Evolutionary conservation across 352 stramenopile species (phyloP), one percentile per base, ranked within the genome.

Genomic region (Phytophthora brassicae): DNA sequence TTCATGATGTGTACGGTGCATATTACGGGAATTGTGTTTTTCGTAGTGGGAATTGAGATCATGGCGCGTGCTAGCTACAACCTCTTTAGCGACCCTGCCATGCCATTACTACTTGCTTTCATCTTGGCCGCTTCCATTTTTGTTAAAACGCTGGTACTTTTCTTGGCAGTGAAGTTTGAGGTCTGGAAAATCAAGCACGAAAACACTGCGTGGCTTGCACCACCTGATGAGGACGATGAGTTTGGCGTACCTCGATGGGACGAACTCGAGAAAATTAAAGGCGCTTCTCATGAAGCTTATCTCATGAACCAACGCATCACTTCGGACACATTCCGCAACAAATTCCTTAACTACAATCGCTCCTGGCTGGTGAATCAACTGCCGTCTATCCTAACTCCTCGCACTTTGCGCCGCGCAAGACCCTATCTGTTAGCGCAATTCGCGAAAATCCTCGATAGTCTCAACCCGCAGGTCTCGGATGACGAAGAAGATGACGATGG

Each of bases 281-380:
- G 90, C n/a, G 93, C 88, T 31, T 96, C 84, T 5, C 92, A 98
- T 68, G 94, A 98, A 67, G 84, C 90, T 2, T 98, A 97, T 66
- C 59, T 98, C 62, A 98, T 99, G 93, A 98, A 99, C 71, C 92
- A 98, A 72, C 81, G 90, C 13, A 97, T 99, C 61, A 97, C 95
- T 19, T 95, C 80, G 14, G 96, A 99, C 56, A 98, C 94, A 5
- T 99, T 99, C 70, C 89, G 96, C 13, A 97, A 96, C 77, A 99
- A 98, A 66, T 99, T 99, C 68, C 81, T 99, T 17, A 92, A 97
- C 66, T 98, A 99, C 82, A 99, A 99, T 59, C 82, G 95, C 4
- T 84, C 89, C n/a, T 99, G 96, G 96, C 84, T 99, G 41, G 88
- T 99, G n/a, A 79, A 85, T 19, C 92, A 99, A 54, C 77, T 99